Percentiles rank a stretch among this genome's conserved stretches.
Evolutionary conservation across 352 stramenopile genomes (phyloP).

Genomic region (Globisporangium parvum): DNA sequence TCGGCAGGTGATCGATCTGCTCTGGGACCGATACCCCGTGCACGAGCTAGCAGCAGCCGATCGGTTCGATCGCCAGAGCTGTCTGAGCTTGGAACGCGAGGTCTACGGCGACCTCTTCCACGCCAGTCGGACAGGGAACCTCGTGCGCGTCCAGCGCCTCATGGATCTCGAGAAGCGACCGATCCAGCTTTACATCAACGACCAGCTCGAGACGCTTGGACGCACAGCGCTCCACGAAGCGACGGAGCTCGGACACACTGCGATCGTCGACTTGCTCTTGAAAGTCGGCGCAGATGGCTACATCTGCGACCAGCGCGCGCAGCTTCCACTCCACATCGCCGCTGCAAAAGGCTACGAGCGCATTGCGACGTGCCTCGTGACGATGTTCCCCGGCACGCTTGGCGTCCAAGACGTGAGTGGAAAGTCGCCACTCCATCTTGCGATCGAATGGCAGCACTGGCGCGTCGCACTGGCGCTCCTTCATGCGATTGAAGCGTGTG

Average conservation of each 20-base stretch:
- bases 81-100: slow-evolving; percentile 39
- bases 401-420: slow-evolving; percentile 29
- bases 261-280: slow-evolving; percentile 47
- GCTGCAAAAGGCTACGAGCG: slow-evolving; percentile 35
- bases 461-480: slow-evolving; percentile 25
- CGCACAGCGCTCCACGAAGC: slow-evolving; percentile 55
- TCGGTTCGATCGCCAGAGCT: slow-evolving; percentile 26
- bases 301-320: slow-evolving; percentile 35
- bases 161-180: slow-evolving; percentile 55
- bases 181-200: slow-evolving; percentile 42
- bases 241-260: slow-evolving; percentile 48
- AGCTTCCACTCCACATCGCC: slow-evolving; percentile 43
- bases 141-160: slow-evolving; percentile 44
- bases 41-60: slow-evolving; percentile 24
- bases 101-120: slow-evolving; percentile 52
- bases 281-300: slow-evolving; percentile 53
- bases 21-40: slow-evolving; percentile 46
- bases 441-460: slow-evolving; percentile 32
- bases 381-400: slow-evolving; percentile 34
- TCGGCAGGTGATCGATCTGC: slow-evolving; percentile 58
- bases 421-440: slow-evolving; percentile 45
- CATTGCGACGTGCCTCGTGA: slow-evolving; percentile 42
- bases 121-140: slow-evolving; percentile 45
- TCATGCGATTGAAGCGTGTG: slow-evolving; percentile 12
- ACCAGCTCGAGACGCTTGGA: slow-evolving; percentile 27